phyloP scores from a whole-genome alignment of 1,284 basidiomycete species.

The Apiotrichum gamsii region DNA sequence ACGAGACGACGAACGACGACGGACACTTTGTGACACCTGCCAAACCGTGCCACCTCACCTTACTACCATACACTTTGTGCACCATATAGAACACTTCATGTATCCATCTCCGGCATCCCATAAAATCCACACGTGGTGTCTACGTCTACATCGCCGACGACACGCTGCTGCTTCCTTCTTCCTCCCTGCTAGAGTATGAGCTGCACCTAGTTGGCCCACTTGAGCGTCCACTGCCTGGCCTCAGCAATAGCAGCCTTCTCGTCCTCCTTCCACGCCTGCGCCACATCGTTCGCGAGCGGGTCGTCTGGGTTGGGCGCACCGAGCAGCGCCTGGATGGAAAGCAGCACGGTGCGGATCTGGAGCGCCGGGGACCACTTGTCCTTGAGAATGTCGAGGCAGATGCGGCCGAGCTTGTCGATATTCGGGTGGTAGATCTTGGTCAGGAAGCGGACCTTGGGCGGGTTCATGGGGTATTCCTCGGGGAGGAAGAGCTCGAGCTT shows the following conservation, averaged over 20 bases:
- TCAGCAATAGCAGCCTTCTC: constrained; percentile 85
- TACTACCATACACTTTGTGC: background rate
- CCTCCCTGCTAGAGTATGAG: background rate
- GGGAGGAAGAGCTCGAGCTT: constrained; percentile 94
- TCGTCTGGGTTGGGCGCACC: constrained; percentile 97
- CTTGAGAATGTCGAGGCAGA: constrained; percentile 97
- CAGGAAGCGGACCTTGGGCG: constrained; percentile 96
- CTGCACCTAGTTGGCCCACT: constrained; percentile 6
- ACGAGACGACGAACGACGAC: background rate
- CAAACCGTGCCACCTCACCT: background rate
- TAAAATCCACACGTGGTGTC: background rate
- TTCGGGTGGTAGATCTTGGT: constrained; percentile 99
- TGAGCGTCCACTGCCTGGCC: constrained; percentile 80
- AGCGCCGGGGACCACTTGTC: constrained; percentile 99
- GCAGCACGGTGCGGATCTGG: constrained; percentile 93
- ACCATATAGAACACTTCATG: background rate
- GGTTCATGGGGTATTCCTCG: constrained; percentile 98
- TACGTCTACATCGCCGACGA: background rate
- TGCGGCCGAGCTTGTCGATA: constrained; percentile 97
- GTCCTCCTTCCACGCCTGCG: constrained; percentile 98
- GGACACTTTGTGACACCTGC: background rate
- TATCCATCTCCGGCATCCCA: background rate
- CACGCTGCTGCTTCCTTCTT: background rate
- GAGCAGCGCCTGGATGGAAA: constrained; percentile 92
- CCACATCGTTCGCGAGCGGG: constrained; percentile 83